Percentiles rank a stretch among this genome's conserved stretches.
phyloP scores from a whole-genome alignment of 495 filamentous ascomycete genomes.

The Penicillium salamii region DNA sequence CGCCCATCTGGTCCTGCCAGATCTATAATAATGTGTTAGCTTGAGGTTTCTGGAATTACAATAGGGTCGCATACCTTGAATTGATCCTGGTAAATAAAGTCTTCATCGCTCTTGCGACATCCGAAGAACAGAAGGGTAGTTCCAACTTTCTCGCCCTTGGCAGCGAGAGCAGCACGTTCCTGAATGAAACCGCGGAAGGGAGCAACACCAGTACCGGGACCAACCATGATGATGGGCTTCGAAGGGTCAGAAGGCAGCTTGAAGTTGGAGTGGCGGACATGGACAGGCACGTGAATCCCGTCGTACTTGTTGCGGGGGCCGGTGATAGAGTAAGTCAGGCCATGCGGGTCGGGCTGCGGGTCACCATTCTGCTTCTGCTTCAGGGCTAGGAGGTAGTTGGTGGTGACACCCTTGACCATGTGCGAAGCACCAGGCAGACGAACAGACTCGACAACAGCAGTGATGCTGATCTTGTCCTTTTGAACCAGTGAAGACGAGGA shows the following conservation, averaged over 20 bases:
- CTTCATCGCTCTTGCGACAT: slow-evolving; percentile 78
- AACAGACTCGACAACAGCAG: slow-evolving; percentile 87
- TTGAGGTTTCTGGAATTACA: too few species aligned
- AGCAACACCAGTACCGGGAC: slow-evolving; percentile 94
- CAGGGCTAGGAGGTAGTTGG: slow-evolving; percentile 93
- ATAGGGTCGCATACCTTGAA: slow-evolving; percentile 78
- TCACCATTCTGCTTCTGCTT: slow-evolving; percentile 98
- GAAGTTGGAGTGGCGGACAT: slow-evolving; percentile 98
- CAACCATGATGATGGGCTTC: slow-evolving; percentile 93
- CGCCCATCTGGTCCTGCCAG: slow-evolving; percentile 77
- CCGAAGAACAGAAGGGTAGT: slow-evolving; percentile 93
- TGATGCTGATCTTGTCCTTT: slow-evolving; percentile 90
- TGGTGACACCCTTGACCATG: slow-evolving; percentile 89
- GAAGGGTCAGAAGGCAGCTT: slow-evolving; percentile 94
- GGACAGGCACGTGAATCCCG: slow-evolving; percentile 92
- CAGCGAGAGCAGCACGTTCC: slow-evolving; percentile 79
- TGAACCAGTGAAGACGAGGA: slow-evolving; percentile 95
- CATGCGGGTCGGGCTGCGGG: slow-evolving; percentile 77
- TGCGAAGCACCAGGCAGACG: slow-evolving; percentile 73
- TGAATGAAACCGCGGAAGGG: slow-evolving; percentile 96
- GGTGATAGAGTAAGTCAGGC: slow-evolving; percentile 81
- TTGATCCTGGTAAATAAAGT: slow-evolving; percentile 89
- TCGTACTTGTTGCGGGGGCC: slow-evolving; percentile 97
- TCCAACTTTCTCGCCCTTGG: slow-evolving; percentile 80
- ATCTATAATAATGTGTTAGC: slow-evolving; percentile 49